These are phyloP conservation scores for Megacollybia platyphylla DNA, from an alignment of 1,284 basidiomycete species.

Conservation along the genomic window DNA sequence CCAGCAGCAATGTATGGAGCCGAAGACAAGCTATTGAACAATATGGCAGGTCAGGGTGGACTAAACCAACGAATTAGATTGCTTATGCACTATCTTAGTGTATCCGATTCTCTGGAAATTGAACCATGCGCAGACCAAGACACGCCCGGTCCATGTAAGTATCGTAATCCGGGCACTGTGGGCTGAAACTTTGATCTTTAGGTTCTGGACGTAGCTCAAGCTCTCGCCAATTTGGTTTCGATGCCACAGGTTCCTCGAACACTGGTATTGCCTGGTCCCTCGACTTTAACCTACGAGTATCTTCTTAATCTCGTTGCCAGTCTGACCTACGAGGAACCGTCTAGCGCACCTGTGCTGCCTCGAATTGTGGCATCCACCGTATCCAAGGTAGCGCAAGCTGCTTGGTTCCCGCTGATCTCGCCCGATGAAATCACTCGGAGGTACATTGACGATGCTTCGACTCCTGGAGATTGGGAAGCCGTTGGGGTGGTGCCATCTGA, in stretches of 20 bases:
- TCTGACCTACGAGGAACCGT: constrained; percentile 67
- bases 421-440: constrained; percentile 88
- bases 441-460: constrained; percentile 74
- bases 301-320: constrained; percentile 74
- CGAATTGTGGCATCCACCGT: constrained; percentile 60
- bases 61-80: constrained; percentile 2
- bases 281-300: constrained; percentile 76
- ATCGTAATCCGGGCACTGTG: background rate
- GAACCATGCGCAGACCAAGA: constrained; percentile 78
- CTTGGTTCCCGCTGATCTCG: constrained; percentile 89
- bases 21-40: constrained; percentile 92
- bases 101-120: constrained; percentile 95
- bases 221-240: constrained; percentile 69
- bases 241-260: constrained; percentile 53
- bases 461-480: constrained; percentile 50
- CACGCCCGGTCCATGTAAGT: constrained; percentile 85
- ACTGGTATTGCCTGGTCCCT: constrained; percentile 82
- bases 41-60: constrained; percentile 67
- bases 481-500: constrained; percentile 67
- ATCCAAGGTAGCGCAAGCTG: constrained; percentile 52
- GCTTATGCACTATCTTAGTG: constrained; percentile 31
- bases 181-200: constrained; percentile 16
- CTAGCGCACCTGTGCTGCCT: constrained; percentile 64
- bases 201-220: constrained; percentile 92
- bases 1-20: constrained; percentile 84